Evolutionary conservation across 208 protist species (phyloP).

Genomic region (Wallacemonas rigidus): DNA sequence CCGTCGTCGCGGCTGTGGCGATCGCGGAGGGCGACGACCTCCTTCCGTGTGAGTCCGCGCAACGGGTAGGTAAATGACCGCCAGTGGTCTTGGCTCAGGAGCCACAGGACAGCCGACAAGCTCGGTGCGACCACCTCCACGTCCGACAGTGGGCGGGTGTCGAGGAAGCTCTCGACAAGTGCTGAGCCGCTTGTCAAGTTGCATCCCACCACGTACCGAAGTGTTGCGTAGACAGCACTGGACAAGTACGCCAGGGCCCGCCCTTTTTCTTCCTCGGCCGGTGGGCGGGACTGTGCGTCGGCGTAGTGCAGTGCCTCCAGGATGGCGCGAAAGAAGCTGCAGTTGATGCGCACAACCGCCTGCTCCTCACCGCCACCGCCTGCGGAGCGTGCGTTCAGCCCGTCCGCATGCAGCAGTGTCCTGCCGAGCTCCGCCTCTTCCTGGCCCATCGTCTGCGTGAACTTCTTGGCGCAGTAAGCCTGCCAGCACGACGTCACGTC

Average conservation of each 20-base stretch:
- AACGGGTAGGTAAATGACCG: conserved; percentile 57
- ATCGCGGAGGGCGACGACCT: conserved; percentile 33
- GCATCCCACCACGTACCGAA: conserved; percentile 83
- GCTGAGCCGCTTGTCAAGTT: conserved; percentile 44
- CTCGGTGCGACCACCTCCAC: conserved; percentile 46
- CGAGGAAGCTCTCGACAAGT: conserved; percentile 64
- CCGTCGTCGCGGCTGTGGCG: conserved; percentile 22
- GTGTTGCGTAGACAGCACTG: conserved; percentile 57
- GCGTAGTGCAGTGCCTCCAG: conserved; percentile 79
- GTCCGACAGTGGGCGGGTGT: conserved; percentile 57
- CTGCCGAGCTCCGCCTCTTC: conserved; percentile 50
- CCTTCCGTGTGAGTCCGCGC: conserved; percentile 40
- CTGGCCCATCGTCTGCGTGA: conserved; percentile 30
- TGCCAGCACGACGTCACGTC: conserved; percentile 85
- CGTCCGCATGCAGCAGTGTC: conserved; percentile 24
- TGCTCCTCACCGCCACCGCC: conserved; percentile 12
- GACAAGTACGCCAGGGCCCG: conserved; percentile 63
- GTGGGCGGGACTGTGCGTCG: conserved; percentile 66
- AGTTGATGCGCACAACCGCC: conserved; percentile 55
- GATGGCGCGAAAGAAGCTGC: conserved; percentile 60
- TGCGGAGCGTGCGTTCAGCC: neutral
- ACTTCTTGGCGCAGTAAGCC: conserved; percentile 83
- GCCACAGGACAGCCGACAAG: conserved; percentile 71
- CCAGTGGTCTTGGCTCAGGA: conserved; percentile 48
- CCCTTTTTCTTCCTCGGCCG: conserved; percentile 68